These are phyloP conservation scores for Globisporangium acanthophoron DNA, from an alignment of 352 stramenopile genomes.

Conservation along the genomic window DNA sequence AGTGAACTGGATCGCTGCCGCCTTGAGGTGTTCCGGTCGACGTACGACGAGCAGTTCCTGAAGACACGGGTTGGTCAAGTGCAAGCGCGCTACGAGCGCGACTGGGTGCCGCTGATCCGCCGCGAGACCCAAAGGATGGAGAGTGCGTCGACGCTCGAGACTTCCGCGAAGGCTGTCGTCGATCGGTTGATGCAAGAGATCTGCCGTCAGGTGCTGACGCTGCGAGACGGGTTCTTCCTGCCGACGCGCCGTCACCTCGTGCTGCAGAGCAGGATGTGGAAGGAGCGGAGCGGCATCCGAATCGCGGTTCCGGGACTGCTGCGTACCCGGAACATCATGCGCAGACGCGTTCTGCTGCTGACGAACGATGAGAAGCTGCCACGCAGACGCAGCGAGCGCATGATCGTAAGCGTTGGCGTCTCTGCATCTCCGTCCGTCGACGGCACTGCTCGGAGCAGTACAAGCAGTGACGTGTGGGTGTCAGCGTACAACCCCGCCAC, in stretches of 20 bases:
- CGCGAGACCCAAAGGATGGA: slow-evolving; percentile 19
- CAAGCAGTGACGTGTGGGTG: slow-evolving; percentile 26
- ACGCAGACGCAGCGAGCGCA: slow-evolving; percentile 13
- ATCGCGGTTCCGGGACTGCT: slow-evolving; percentile 44
- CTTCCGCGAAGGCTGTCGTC: slow-evolving; percentile 15
- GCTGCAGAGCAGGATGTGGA: slow-evolving; percentile 31
- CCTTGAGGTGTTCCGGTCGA: slow-evolving; percentile 53
- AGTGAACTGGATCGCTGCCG: slow-evolving; percentile 38
- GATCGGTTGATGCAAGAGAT: slow-evolving; percentile 30
- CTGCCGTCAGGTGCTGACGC: slow-evolving; percentile 29
- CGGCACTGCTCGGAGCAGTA: slow-evolving; percentile 10
- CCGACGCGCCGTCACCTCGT: slow-evolving; percentile 49
- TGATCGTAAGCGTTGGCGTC: slow-evolving; percentile 48
- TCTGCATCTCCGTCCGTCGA: slow-evolving; percentile 14
- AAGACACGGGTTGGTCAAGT: slow-evolving; percentile 21
- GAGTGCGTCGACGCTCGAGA: slow-evolving; percentile 23
- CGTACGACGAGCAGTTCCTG: slow-evolving; percentile 49
- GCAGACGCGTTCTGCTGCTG: slow-evolving; percentile 29
- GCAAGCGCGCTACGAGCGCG: slow-evolving; percentile 30
- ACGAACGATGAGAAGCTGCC: slow-evolving; percentile 15
- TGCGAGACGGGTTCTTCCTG: slow-evolving; percentile 34
- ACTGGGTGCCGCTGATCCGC: slow-evolving; percentile 22
- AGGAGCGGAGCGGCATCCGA: slow-evolving; percentile 16
- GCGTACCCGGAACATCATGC: slow-evolving; percentile 33
- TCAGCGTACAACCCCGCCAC: slow-evolving; percentile 48